These are phyloP conservation scores for Trametes meyenii DNA, from an alignment of 768 basidiomycete species.

Conservation along the genomic window DNA sequence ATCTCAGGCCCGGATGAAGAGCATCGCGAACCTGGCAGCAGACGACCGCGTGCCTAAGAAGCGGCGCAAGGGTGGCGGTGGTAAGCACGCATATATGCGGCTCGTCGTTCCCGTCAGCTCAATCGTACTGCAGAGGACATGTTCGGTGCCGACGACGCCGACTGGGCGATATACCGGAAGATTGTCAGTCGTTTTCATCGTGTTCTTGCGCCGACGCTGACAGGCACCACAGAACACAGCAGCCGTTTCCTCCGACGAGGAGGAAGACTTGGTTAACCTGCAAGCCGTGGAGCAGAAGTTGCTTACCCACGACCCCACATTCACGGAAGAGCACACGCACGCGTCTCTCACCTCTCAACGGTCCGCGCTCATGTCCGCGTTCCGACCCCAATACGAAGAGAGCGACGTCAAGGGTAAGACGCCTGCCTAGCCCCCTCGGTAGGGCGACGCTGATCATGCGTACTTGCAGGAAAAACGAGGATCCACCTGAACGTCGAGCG, in stretches of 20 bases:
- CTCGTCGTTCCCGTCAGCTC: too few species aligned
- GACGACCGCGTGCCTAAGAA: constrained; percentile 85
- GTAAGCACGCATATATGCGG: constrained; percentile 44
- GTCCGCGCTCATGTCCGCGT: constrained; percentile 85
- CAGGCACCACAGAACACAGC: constrained; percentile 57
- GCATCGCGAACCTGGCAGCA: constrained; percentile 86
- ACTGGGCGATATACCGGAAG: constrained; percentile 98
- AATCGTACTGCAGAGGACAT: constrained; percentile 65
- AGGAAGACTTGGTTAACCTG: constrained; percentile 76
- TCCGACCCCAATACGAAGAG: constrained; percentile 79
- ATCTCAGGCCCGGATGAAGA: constrained; percentile 95
- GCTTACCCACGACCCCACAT: constrained; percentile 81
- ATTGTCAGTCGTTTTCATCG: constrained; percentile 57
- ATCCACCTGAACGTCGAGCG: constrained; percentile 91
- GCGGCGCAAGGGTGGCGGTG: constrained; percentile 80
- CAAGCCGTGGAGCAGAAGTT: constrained; percentile 78
- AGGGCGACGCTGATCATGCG: background rate
- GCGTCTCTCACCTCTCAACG: constrained; percentile 74
- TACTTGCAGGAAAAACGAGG: constrained; percentile 56
- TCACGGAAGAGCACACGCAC: constrained; percentile 81
- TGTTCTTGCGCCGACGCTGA: background rate
- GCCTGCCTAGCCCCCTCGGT: background rate
- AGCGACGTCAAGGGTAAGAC: constrained; percentile 62
- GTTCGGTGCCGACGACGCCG: constrained; percentile 93
- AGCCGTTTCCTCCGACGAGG: constrained; percentile 82